Percentiles rank a stretch among this genome's conserved stretches.
Evolutionary conservation across 176 grass and related monocot species (phyloP).

Genomic region (Oryza longistaminata): DNA sequence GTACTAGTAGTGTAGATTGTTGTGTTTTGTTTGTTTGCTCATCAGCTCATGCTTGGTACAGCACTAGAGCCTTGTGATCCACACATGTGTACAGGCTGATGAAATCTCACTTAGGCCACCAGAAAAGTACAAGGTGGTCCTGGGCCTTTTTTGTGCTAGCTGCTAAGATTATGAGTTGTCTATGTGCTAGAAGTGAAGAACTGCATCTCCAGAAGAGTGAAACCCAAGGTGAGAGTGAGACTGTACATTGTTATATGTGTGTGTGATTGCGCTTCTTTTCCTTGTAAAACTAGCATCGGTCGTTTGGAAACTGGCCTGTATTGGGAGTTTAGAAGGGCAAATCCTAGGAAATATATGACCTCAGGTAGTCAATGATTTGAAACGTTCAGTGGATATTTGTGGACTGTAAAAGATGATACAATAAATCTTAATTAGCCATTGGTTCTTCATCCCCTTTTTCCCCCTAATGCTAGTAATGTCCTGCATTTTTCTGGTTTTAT

Average conservation of each 20-base stretch:
- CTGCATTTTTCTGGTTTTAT: no score
- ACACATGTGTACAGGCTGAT: background rate
- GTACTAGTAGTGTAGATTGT: background rate
- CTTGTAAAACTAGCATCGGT: background rate
- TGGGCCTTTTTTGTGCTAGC: background rate
- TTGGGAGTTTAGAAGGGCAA: no score
- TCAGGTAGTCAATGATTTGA: background rate
- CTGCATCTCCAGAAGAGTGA: background rate
- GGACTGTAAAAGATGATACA: no score
- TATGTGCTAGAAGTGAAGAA: slow-evolving; percentile 1
- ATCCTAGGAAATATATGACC: background rate
- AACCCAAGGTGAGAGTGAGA: background rate
- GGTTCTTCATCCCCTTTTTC: no score
- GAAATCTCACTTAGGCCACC: slow-evolving; percentile 25
- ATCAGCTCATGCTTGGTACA: background rate
- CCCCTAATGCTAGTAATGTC: no score
- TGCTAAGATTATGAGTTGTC: background rate
- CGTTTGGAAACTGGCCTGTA: background rate
- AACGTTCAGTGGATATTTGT: background rate
- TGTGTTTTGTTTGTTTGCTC: slow-evolving; percentile 32
- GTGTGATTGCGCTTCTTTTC: background rate
- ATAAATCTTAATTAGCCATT: background rate
- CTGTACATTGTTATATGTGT: background rate
- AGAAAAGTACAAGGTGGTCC: slow-evolving; percentile 11
- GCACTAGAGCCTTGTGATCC: slow-evolving; percentile 12